These are phyloP conservation scores for Epichloe glyceriae DNA, from an alignment of 2,329 filamentous ascomycete genomes.

Conservation along the genomic window DNA sequence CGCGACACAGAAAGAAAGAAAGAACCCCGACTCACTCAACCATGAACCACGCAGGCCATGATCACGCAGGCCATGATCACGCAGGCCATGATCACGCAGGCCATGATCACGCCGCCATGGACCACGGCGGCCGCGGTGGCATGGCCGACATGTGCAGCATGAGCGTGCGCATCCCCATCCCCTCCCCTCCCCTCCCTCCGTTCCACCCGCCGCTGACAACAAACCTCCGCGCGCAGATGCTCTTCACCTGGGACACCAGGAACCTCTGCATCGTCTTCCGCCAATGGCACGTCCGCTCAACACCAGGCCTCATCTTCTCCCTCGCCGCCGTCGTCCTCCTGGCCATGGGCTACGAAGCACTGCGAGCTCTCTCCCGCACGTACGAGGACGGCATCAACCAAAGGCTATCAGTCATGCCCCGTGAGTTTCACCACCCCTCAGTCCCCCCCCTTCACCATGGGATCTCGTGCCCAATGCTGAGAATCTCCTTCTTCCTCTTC, in stretches of 20 bases:
- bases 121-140: slow-evolving; percentile 30
- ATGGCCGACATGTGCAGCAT: slow-evolving; percentile 68
- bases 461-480: slow-evolving; percentile 16
- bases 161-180: slow-evolving; percentile 48
- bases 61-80: slow-evolving; percentile 22
- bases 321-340: slow-evolving; percentile 71
- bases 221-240: slow-evolving; percentile 52
- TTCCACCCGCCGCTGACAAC: background rate
- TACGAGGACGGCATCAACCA: slow-evolving; percentile 54
- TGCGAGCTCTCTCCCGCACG: slow-evolving; percentile 61
- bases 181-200: background rate
- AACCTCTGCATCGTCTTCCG: slow-evolving; percentile 95
- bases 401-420: slow-evolving; percentile 34
- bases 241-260: slow-evolving; percentile 90
- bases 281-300: slow-evolving; percentile 74
- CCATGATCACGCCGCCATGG: slow-evolving; percentile 23
- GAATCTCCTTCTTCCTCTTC: slow-evolving; percentile 9
- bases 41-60: slow-evolving; percentile 14
- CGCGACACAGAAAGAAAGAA: no score
- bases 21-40: background rate
- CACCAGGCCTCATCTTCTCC: slow-evolving; percentile 64
- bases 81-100: slow-evolving; percentile 19
- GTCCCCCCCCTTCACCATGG: slow-evolving; percentile 1
- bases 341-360: slow-evolving; percentile 82
- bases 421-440: slow-evolving; percentile 34